Conservation (phyloP, 2,329 filamentous ascomycete species). For the Talaromyces sp. region DNA sequence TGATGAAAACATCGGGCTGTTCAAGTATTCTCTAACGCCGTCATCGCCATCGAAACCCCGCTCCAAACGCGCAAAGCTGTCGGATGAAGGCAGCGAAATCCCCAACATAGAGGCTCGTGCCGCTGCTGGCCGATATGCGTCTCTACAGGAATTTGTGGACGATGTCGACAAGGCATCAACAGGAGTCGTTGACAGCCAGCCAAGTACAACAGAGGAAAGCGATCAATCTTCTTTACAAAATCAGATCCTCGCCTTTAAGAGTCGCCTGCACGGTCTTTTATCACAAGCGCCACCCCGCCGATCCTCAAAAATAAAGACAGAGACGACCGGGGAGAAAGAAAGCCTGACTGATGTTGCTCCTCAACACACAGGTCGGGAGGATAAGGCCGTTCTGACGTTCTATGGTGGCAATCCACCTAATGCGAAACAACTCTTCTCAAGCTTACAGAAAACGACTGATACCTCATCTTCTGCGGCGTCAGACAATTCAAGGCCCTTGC, state of each 20-base stretch:
- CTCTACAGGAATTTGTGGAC: slow-evolving; percentile 36
- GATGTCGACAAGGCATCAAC: slow-evolving; percentile 38
- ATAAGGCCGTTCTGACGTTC: slow-evolving; percentile 65
- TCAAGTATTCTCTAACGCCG: slow-evolving; percentile 34
- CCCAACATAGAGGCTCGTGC: slow-evolving; percentile 36
- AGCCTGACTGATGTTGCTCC: slow-evolving; percentile 8
- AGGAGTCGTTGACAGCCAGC: slow-evolving; percentile 32
- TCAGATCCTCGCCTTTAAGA: slow-evolving; percentile 55
- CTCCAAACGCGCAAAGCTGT: slow-evolving; percentile 39
- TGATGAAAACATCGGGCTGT: slow-evolving; percentile 39
- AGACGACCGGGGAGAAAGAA: slow-evolving; percentile 29
- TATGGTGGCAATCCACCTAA: slow-evolving; percentile 65
- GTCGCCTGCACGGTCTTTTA: slow-evolving; percentile 58
- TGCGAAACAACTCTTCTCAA: slow-evolving; percentile 78
- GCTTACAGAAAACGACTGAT: slow-evolving; percentile 56
- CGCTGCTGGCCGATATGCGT: slow-evolving; percentile 31
- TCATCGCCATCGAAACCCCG: slow-evolving; percentile 33
- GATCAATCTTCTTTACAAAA: slow-evolving; percentile 29
- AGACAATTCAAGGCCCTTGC: slow-evolving; percentile 37
- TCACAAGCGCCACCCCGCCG: slow-evolving; percentile 54
- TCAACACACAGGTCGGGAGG: slow-evolving; percentile 35
- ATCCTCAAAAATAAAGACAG: slow-evolving; percentile 30
- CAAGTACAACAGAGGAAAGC: slow-evolving; percentile 20
- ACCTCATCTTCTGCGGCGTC: slow-evolving; percentile 28
- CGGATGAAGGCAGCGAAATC: slow-evolving; percentile 27